Base-by-base conservation (phyloP, 495 filamentous ascomycete species). In the Talaromyces thailandensis region DNA sequence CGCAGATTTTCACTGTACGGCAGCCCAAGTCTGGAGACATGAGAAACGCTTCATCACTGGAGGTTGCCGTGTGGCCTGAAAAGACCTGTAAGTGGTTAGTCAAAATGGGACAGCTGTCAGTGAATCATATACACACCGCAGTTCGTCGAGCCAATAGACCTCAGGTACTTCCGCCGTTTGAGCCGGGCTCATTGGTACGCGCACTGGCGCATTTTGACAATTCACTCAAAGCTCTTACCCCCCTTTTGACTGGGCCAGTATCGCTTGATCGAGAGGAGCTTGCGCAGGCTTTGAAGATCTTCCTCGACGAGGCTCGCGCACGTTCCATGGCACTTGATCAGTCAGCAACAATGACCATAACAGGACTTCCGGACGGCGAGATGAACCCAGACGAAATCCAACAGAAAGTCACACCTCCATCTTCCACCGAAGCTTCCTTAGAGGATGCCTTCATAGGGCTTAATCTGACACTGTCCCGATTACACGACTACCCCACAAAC, bases 21-120 rank as follows among this genome's bases (percentile, higher is more conserved):
- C 25, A 25, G 24, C 32, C 45, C 12, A 23, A 32, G 23, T 43
- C 18, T 21, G 32, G 23, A 29, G 26, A 40, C 16, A 11, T 61
- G 23, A 31, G 28, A 23, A 53, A n/a, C 11, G 43, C 12, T 32
- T 29, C 58, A 11, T 53, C 24, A 4, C 21, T 72, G 4, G 45
- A 50, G 67, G 65, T 77, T 76, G 76, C 64, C 61, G 76, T 74
- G 51, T 88, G 69, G 79, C 85, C 70, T 66, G 74, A 66, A 69
- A 77, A 66, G 72, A 83, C 73, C 63, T 86, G 65, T 63, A 76
- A 80, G 18, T 90, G 88, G 76, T 78, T 92, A 1, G 76, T 86
- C 18, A 72, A 81, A 32, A 73, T 81, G 7, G 86, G 87, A n/a
- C 81, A 89, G 61, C 63, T 92, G 35, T 84, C 81, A 9, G 65